Base-by-base conservation (phyloP, 208 protist genomes). In the Vickermania spadyakhi region DNA sequence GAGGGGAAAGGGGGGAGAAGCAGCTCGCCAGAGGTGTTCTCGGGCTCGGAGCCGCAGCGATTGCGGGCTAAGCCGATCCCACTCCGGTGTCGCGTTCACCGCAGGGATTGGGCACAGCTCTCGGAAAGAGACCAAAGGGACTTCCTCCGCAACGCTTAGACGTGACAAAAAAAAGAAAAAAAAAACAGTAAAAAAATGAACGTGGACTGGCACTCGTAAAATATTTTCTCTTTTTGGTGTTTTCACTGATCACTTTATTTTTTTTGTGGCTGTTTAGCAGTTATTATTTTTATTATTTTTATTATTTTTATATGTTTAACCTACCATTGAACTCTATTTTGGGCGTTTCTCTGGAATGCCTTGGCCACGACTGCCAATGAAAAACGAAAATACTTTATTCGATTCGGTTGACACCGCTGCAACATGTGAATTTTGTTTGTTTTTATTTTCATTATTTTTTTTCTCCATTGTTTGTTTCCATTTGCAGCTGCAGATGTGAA, bases 291-390 rank as follows among this genome's bases (percentile, higher is more conserved):
- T 45, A 45, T 45, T 45, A 45, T 45, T 45, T n/a, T 45, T 45
- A 45, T 45, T 45, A 45, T 45, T 45, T n/a, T 45, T 45, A 45
- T 45, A 45, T 45, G 7, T 45, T 45, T 45, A n/a, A 45, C n/a
- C n/a, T n/a, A n/a, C n/a, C n/a, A n/a, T n/a, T n/a, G n/a, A n/a
- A n/a, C n/a, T n/a, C n/a, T n/a, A n/a, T n/a, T n/a, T n/a, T n/a
- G n/a, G n/a, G n/a, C n/a, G n/a, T n/a, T n/a, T n/a, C n/a, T n/a
- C n/a, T n/a, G n/a, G n/a, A n/a, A n/a, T n/a, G n/a, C n/a, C n/a
- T n/a, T n/a, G n/a, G n/a, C n/a, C n/a, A n/a, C n/a, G n/a, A n/a
- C n/a, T n/a, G n/a, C n/a, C n/a, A n/a, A n/a, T n/a, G n/a, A n/a
- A n/a, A n/a, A n/a, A n/a, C n/a, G n/a, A n/a, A n/a, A n/a, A n/a